Evolutionary conservation across 495 filamentous ascomycete genomes (phyloP), one percentile per base, ranked within the genome.

Genomic region (Penicillium alfredii): DNA sequence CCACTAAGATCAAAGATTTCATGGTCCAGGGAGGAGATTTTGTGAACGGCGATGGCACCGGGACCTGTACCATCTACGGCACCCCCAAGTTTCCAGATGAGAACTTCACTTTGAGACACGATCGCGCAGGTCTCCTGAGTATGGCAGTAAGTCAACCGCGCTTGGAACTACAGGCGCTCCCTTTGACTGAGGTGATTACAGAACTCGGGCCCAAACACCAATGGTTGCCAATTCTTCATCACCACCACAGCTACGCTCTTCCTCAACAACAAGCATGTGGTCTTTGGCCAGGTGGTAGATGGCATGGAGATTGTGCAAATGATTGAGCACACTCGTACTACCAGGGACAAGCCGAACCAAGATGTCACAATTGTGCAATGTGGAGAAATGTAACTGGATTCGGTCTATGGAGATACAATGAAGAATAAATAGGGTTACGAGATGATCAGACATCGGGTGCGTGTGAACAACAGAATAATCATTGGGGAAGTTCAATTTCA

Each of bases 21-120:
- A 96, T 98, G 89, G 74, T 85, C 46, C 93, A 97, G 66, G 93
- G 93, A 21, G 92, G 93, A 33, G 93, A 98, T 61, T 97, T 98
- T 64, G 60, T 96, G 38, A 85, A 95, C 55, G 88, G 90, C 25
- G 83, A 97, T 58, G 93, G 93, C 8, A 94, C 83, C 2, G 92
- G 92, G 3, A 84, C 78, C 23, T 77, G 80, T n/a, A 82, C 74
- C 35, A 95, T 95, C 55, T 94, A 93, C 63, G 85, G 86, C 30
- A 81, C 74, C 9, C 78, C 82, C 41, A 70, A 73, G n/a, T 97
- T 97, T 49, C 72, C 77, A 4, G 93, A 98, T 55, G 92, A 98
- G 66, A 92, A 90, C 45, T 96, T 97, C 56, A 64, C 53, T 3
- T 49, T 89, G 26, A 84, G 77, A 51, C 90, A 96, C 58, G 83